Evolutionary conservation across 768 basidiomycete species (phyloP), one percentile per base, ranked within the genome.

Genomic region (Leccinum sublutescens): DNA sequence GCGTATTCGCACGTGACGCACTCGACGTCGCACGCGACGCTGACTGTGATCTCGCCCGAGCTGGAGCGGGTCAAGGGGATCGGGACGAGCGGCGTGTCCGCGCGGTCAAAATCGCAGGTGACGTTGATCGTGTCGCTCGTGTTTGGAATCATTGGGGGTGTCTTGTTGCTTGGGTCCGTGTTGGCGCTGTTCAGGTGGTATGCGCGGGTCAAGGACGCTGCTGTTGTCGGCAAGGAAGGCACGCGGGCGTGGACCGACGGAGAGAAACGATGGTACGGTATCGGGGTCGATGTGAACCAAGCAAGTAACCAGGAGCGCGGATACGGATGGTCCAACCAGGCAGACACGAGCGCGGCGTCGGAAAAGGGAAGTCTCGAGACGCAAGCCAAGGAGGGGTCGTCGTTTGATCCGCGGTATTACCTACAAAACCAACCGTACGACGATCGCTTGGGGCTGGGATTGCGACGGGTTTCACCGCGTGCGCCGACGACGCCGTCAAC

Each of bases 221-320:
- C 83, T 4, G 60, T 84, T n/a, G 69, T 76, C 2, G 85, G 84
- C 19, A 83, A 86, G 65, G 85, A 85, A 66, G 87, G 82, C 12
- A 74, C 73, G 27, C 77, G 75, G 29, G 83, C 78, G 3, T 86
- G 80, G 82, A 82, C 83, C 17, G 85, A 84, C 52, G 82, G 82
- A 60, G 89, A 91, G 61, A 82, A 80, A 60, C 81, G 77, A 63
- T 90, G 87, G 86, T 89, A 90, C 65, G 85, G 85, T 19, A 75
- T 87, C 52, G 76, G 72, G 15, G 71, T 70, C 58, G 67, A 71
- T 23, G 64, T 65, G 7, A 58, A 50, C 62, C 60, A 61, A 23
- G 27, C 15, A 45, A 60, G 50, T 10, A 45, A 19, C 19, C 4
- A 56, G 19, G 66, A 72, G 5, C 62, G 43, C 36, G 72, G 74